phyloP scores from a whole-genome alignment of 2,329 filamentous ascomycete genomes.

The Ilyonectria mors-panacis region DNA sequence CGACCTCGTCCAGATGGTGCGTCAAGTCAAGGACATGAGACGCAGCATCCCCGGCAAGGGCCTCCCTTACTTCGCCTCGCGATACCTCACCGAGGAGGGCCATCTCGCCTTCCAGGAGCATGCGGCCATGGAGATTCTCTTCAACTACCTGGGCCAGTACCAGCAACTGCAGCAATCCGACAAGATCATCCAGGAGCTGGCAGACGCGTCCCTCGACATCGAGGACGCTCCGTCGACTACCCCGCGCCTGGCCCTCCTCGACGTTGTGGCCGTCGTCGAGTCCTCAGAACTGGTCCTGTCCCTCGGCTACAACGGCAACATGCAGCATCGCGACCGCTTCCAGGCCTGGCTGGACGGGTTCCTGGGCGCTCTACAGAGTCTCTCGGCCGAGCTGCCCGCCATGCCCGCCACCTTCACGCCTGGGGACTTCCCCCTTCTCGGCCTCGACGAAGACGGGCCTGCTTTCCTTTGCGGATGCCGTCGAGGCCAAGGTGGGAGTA shows the following conservation, averaged over 20 bases:
- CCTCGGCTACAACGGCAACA: background rate
- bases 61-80: constrained; percentile 26
- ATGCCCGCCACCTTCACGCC: background rate
- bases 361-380: background rate
- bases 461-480: background rate
- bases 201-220: background rate
- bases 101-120: background rate
- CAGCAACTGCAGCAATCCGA: constrained; percentile 29
- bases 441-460: background rate
- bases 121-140: constrained; percentile 30
- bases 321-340: background rate
- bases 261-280: constrained; percentile 3
- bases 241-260: background rate
- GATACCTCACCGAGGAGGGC: constrained; percentile 15
- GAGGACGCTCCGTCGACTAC: background rate
- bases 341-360: background rate
- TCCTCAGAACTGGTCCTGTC: background rate
- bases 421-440: background rate
- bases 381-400: background rate
- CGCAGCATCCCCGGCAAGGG: constrained; percentile 24
- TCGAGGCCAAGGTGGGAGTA: background rate
- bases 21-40: constrained; percentile 33
- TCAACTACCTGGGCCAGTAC: constrained; percentile 37
- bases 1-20: constrained; percentile 17
- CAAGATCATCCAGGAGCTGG: background rate